Evolutionary conservation across 2,329 filamentous ascomycete species (phyloP), one percentile per base, ranked within the genome.

Genomic region (Diaporthe destruens): DNA sequence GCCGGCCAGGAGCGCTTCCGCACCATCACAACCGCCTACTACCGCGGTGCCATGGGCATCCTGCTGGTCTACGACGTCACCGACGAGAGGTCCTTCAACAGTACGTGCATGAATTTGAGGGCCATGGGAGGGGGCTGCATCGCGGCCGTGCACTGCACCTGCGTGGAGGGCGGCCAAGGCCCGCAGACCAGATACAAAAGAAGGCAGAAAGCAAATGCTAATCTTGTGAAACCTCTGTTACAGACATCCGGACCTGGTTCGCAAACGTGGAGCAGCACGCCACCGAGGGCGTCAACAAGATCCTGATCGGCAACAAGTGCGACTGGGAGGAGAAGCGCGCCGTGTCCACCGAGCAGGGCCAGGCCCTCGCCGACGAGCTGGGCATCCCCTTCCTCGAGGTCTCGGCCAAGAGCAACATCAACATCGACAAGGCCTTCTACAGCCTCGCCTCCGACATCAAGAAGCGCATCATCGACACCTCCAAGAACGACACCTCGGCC

Each of bases 321-420:
- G 96, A 99, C 85, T 98, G 96, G 96, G 96, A 98, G 85, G 96
- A 99, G 86, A 98, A 98, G 89, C 93, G 96, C 77, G 95, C 94
- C 71, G 93, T 99, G 54, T 95, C 94, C 65, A 97, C 93, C 74
- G 95, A 98, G 83, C 93, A 95, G 80, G 96, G 96, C 78, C 95
- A 99, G 84, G 92, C 92, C 76, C 90, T 99, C 71, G 96, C 96
- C 73, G 93, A 98, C 84, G 96, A 98, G 85, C 92, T 99, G 74
- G 95, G 95, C 80, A 97, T 99, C 76, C 96, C 96, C 25, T 99
- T 99, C 88, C 93, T 99, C 82, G 96, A 99, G 84, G 96, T 99
- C 75, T 97, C 94, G 23, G 96, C 96, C 76, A 99, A 99, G 89
- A 96, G 94, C 87, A 98, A 98, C 87, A 98, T 98, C 90, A 99